Evolutionary conservation across 768 basidiomycete species (phyloP), one percentile per base, ranked within the genome.

Genomic region (Boletellus ananas): DNA sequence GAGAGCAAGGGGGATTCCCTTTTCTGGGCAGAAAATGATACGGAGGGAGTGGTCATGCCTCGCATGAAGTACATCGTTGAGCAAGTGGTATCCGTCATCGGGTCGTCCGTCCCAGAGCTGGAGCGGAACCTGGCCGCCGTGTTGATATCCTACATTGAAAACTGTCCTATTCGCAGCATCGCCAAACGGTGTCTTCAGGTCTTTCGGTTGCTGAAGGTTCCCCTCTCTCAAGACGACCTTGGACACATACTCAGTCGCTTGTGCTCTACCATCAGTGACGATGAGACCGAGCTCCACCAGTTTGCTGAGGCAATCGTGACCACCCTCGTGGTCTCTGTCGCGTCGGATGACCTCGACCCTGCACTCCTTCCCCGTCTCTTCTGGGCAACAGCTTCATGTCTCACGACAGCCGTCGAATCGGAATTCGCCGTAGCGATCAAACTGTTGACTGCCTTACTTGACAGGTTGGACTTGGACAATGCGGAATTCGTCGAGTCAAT

Each of bases 151-250:
- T 96, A 94, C 85, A 87, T 90, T 4, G 93, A 91, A 12, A 77
- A 85, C 2, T 95, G 92, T 60, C 87, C 90, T 14, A 90, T 92
- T 53, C 83, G 91, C 41, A 82, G 84, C 34, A 83, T 84, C 17
- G 92, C 94, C 3, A 90, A 89, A 70, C 80, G 93, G 29, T 94
- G 93, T 10, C 73, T 96, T 51, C 94, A 96, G 64, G 74, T 93
- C n/a, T 93, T 90, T 69, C 84, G 91, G 34, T 81, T 87, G 1
- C 72, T 96, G 18, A 79, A 83, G 62, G 87, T 91, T 0, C 74
- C 78, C 23, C 77, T 91, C 35, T 83, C 81, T 45, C 80, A 84
- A 49, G 70, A 76, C 8, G 85, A 90, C 66, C 75, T 96, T 16
- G 87, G 88, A 1, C 78, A 86, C 42, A 74, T 94, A 20, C 76